phyloP scores from a whole-genome alignment of 441 rosid species.

The Manihot esculenta region DNA sequence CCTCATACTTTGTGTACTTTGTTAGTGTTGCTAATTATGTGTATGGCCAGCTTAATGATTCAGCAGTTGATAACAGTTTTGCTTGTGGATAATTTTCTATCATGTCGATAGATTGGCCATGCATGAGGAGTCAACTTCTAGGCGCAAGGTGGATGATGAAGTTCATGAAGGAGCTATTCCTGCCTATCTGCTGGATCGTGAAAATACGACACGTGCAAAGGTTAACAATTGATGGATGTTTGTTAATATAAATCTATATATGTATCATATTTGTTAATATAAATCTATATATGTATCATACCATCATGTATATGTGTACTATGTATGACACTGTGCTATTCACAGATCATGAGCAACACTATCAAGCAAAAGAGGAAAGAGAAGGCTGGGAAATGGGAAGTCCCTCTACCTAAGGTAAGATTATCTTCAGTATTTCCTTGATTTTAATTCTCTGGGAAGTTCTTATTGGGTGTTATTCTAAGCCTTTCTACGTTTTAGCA shows the following conservation, averaged over 20 bases:
- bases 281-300: too few relatives aligned
- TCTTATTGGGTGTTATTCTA: background rate
- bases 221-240: slow-evolving; percentile 28
- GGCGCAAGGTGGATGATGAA: slow-evolving; percentile 84
- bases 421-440: too few relatives aligned
- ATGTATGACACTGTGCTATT: slow-evolving; percentile 14
- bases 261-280: too few relatives aligned
- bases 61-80: background rate
- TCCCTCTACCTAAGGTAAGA: slow-evolving; percentile 82
- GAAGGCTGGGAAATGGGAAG: slow-evolving; percentile 98
- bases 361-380: slow-evolving; percentile 96
- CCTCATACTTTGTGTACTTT: too few relatives aligned
- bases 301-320: background rate
- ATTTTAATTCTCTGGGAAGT: background rate
- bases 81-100: background rate
- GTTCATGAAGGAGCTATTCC: slow-evolving; percentile 93
- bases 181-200: slow-evolving; percentile 93
- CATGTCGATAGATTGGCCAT: slow-evolving; percentile 55
- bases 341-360: slow-evolving; percentile 81
- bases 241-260: background rate
- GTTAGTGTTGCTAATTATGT: background rate
- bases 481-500: background rate
- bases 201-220: slow-evolving; percentile 77
- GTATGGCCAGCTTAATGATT: background rate
- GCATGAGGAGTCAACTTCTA: slow-evolving; percentile 82